Base-by-base conservation (phyloP, 371 early-diverging fungal genomes). In the Syncephalastrum racemosum region DNA sequence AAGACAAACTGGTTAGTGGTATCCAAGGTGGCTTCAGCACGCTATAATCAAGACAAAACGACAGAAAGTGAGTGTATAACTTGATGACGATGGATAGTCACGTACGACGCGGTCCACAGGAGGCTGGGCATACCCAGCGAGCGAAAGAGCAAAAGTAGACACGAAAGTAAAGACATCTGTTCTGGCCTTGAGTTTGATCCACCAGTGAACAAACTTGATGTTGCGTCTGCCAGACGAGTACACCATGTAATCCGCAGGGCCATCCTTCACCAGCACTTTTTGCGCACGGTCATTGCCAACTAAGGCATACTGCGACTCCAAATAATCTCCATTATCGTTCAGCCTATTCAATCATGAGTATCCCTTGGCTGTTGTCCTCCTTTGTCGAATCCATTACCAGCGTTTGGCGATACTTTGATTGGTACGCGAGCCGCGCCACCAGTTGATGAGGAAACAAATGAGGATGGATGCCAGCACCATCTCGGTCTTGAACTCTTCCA, bases 211-310 rank as follows among this genome's bases (percentile, higher is more conserved):
- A 63, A 73, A 82, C 61, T 84, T 77, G 65, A 88, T 85, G 67
- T 88, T 68, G 14, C 80, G 71, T 24, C 93, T 75, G 7, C 93
- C 93, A 53, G 88, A 75, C 19, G 85, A 83, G 58, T 87, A 90
- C 49, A 90, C 76, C 27, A 89, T 63, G 67, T 77, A 87, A 58
- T 90, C 87, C 3, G 82, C 56, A 5, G 90, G 87, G 22, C 89
- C 89, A 64, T 92, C 91, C 66, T 80, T 66, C 54, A 85, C 73
- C 46, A 92, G 66, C 19, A 68, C 71, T 12, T 66, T 62, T 19
- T 63, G 50, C 10, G 56, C 61, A 19, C 63, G 67, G 20, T 79
- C 76, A 59, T 86, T 78, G 22, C 90, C 90, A 23, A 92, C 81
- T 49, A 78, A 73, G 3, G 87, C 71, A 69, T 88, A 92, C 64